Base-by-base conservation (phyloP, 768 basidiomycete species). In the Amanita subjunquillea region DNA sequence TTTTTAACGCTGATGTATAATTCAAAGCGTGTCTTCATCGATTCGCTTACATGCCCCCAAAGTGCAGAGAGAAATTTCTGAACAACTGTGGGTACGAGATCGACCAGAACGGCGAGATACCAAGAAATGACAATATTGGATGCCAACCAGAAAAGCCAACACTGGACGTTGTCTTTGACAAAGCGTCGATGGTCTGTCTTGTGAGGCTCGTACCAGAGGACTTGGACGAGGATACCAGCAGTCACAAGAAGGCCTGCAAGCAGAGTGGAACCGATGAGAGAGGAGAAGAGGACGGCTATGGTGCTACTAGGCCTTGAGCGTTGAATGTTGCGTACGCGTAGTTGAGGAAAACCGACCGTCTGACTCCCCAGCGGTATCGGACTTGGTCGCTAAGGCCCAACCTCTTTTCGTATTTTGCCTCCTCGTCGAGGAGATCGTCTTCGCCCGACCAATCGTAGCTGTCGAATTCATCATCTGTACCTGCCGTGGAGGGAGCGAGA, bases 61-160 rank as follows among this genome's bases (percentile, higher is more conserved):
- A 73, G 66, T 10, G 76, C 65, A 25, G 78, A 69, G 55, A 89
- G 76, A 54, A 76, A 57, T 56, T 75, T 71, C 38, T 73, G 77
- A 48, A 72, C 58, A 48, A 83, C 45, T 40, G 74, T 68, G 9
- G 87, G 87, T 48, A 87, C 65, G 50, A 89, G 65, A 62, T 89
- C 84, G 58, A 88, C 69, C 54, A 84, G 67, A 67, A 87, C 69
- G 17, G 83, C 88, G 32, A 91, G 79, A 55, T 74, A 83, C 87
- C 87, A 91, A 2, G 87, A 88, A 48, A 88, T 74, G 54, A 86
- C 69, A 48, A 89, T 69, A 63, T 91, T 89, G 37, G 83, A 76
- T 4, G 87, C 88, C 6, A 78, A 80, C 86, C 87, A 91, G 65
- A 86, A 87, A 2, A 89, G 70, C 87, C 87, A 91, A 3, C 85